Evolutionary conservation across 2,329 filamentous ascomycete genomes (phyloP), one percentile per base, ranked within the genome.

Genomic region (Pyrenophora graminea): DNA sequence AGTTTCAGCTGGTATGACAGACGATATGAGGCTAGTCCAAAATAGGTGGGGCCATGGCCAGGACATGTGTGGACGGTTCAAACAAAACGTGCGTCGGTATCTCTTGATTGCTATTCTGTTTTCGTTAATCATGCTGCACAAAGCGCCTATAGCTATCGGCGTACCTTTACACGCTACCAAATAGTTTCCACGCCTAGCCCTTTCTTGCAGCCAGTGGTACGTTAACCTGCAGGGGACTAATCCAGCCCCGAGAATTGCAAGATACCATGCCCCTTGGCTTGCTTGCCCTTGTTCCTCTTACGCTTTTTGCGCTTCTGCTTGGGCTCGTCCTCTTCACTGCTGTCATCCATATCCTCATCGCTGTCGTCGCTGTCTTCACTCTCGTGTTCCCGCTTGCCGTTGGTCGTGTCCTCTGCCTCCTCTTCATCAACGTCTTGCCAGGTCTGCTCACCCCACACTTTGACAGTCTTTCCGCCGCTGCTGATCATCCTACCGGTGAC

Each of bases 401-500:
- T 42, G 6, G 12, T 17, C 0, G 79, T 77, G 0, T 74, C 75
- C 0, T 75, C 80, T 1, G 79, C 80, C 0, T 82, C 81, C 0
- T 79, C 80, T 1, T 78, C 78, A 6, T 65, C 63, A 62, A 25
- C 70, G 64, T 82, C 79, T 2, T 80, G 70, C 50, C 78, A 79
- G n/a, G 82, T 78, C 53, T 87, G 83, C 68, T 94, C 85, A 54
- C 85, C 85, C 94, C 94, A 99, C 2, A 97, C 86, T 74, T 97
- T 97, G 57, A 99, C 83, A 0, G 86, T 85, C 62, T 82, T 83
- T 0, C 94, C 94, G 46, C 94, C 94, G 9, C 91, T 92, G 65
- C 87, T 95, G 61, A 99, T 91, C 80, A 99, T 85, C 39, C 94
- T 82, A 39, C 91, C 90, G 44, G 87, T 85, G 43, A 88, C 87